Base-by-base conservation (phyloP, 148 eudicot genomes). In the Rhododendron ovatum region DNA sequence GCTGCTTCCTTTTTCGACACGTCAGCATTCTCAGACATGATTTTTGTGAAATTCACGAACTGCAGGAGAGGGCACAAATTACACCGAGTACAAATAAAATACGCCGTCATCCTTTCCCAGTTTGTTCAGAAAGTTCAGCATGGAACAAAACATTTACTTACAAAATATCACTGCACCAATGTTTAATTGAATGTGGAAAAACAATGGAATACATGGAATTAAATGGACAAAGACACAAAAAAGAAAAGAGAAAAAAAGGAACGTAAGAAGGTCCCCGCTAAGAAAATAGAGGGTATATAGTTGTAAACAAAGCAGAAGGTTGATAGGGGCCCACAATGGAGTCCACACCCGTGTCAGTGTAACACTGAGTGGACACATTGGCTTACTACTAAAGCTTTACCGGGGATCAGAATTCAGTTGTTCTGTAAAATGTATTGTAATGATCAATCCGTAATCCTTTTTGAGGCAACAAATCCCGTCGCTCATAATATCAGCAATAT, bases 11-110 rank as follows among this genome's bases (percentile, higher is more conserved):
- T 94, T 86, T 91, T 95, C 3, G 92, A 82, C 81, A 78, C 82
- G 69, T 88, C 88, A 33, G 88, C 88, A 84, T 91, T 91, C 78
- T 92, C 95, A 0, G 95, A 92, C 93, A 93, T 95, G 63, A 95
- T 94, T 81, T 93, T 93, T 74, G 95, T 93, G 90, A 94, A 94
- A 88, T 95, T 90, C 45, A 95, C 98, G 77, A 95, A 95, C 98
- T 95, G 93, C 87, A 88, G 82, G 82, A 61, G 39, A 65, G 41
- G 22, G 80, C 7, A 86, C 24, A 41, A 80, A 65, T 20, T 65
- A 13, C 17, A 61, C 26, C 15, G 53, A 4, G 41, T 22, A 41
- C 22, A 55, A 26, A 71, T 63, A 85, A 48, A 35, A 24, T 12
- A 41, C 3, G 17, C 20, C 33, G 0, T 30, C 78, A 45, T 7